Evolutionary conservation across 2,329 filamentous ascomycete genomes (phyloP), one percentile per base, ranked within the genome.

Genomic region (Alternaria brassicicola): DNA sequence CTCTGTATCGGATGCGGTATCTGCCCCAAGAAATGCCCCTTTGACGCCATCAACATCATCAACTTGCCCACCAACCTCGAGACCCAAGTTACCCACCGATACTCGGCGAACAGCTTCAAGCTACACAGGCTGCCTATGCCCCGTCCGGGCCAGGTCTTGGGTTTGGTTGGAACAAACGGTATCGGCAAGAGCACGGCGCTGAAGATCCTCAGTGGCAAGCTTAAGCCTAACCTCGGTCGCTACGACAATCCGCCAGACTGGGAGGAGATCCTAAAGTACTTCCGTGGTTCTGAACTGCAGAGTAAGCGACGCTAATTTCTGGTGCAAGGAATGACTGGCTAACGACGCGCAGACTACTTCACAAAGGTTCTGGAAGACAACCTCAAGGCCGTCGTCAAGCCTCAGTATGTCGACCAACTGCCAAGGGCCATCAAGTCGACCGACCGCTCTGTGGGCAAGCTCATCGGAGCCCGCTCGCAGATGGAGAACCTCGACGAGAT

Each of bases 31-130:
- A 98, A 98, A 81, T 99, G 95, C 80, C 95, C 95, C 15, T 99
- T 99, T 81, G 90, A 93, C 76, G 95, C 95, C 67, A 99, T 99
- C 82, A 96, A 94, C 79, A 99, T 99, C 80, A 99, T 99, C 92
- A 99, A 99, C 84, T 84, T 99, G 85, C 95, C 96, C 70, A 99
- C 95, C 78, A 99, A 99, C 82, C 90, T 99, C 80, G 95, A 99
- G 81, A 96, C 90, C 67, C 91, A 98, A 79, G 93, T 99, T 75
- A 98, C 95, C 69, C 96, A 99, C 80, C 91, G 95, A 77, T 99
- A 99, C 84, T 96, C 94, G 54, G 94, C 95, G 78, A 99, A 99
- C 86, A 97, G 93, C 83, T 99, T 99, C 88, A 99, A 99, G 86
- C 88, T 99, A 68, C 95, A 99, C 81, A 89, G 96, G 71, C 85